phyloP scores from a whole-genome alignment of 768 basidiomycete genomes.

The Holtermanniella nyarrowii region DNA sequence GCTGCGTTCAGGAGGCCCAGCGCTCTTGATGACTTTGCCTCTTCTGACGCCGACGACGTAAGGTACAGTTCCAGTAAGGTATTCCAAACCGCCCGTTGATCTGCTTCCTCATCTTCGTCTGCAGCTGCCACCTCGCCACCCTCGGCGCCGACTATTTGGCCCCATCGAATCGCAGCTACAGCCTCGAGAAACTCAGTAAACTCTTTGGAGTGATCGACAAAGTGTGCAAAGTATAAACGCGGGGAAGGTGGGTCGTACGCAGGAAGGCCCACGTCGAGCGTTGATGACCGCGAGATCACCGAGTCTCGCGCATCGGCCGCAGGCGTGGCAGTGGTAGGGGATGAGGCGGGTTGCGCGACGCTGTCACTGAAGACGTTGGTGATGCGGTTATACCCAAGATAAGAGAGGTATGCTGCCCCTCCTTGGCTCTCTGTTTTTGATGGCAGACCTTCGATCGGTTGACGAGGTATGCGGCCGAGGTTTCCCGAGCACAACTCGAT shows the following conservation, averaged over 20 bases:
- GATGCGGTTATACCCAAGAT: constrained; percentile 61
- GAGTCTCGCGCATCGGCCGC: constrained; percentile 38
- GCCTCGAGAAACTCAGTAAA: constrained; percentile 83
- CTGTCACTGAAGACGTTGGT: constrained; percentile 40
- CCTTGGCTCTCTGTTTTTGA: constrained; percentile 12
- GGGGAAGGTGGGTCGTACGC: constrained; percentile 54
- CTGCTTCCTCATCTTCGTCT: constrained; percentile 48
- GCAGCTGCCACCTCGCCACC: constrained; percentile 13
- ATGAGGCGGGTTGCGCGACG: constrained; percentile 44
- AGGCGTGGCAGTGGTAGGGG: constrained; percentile 22
- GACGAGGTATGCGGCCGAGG: constrained; percentile 24
- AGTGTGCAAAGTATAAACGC: constrained; percentile 81
- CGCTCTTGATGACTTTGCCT: constrained; percentile 57
- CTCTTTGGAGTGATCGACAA: constrained; percentile 73
- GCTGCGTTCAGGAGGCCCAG: constrained; percentile 54
- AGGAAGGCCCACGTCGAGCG: constrained; percentile 4
- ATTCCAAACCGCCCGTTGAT: constrained; percentile 87
- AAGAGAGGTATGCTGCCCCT: constrained; percentile 63
- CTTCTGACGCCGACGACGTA: constrained; percentile 44
- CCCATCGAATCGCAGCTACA: constrained; percentile 69
- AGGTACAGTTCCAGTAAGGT: constrained; percentile 90
- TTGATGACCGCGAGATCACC: neutral
- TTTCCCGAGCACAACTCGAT: constrained; percentile 80
- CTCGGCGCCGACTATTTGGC: constrained; percentile 49
- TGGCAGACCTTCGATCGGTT: neutral